Evolutionary conservation across 257 asterid species (phyloP), one percentile per base, ranked within the genome.

Genomic region (Voacanga thouarsii): DNA sequence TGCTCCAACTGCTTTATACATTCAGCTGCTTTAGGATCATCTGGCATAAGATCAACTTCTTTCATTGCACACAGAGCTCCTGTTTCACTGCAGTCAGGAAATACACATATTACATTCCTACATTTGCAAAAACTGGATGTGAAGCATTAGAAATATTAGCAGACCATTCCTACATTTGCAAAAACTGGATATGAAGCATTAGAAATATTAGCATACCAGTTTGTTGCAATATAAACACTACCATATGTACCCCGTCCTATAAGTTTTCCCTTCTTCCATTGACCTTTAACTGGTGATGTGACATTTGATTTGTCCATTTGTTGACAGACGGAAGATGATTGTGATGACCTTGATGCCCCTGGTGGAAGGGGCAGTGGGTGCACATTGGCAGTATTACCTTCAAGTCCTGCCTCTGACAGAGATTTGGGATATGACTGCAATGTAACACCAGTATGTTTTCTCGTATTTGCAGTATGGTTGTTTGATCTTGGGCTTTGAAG

Each of bases 221-320:
- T 88, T 59, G 97, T 89, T 60, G 97, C 98, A 74, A 87, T 85
- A 78, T 90, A 94, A 64, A 94, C 98, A 83, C 86, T 92, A 77
- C 98, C 98, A 85, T 81, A 94, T 39, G 98, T 88, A 60, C 98
- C 98, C 43, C 92, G 96, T 6, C 98, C 97, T 45, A 94, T 84
- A 30, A 84, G 90, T 76, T 82, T 86, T 74, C 98, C 96, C 82
- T 83, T 92, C 83, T 79, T 83, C 98, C 98, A 94, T 41, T 88
- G 98, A 61, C 92, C 90, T 82, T 86, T 90, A 41, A 82, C 77
- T n/a, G 84, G 85, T 9, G 73, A 41, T 21, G 86, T 77, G 75
- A 59, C 23, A 39, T 85, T 89, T 6, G 83, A 43, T 77, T 76
- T 93, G 28, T 88, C 95, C 75, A 73, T 26, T 84, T 75, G 84